Base-by-base conservation (phyloP, 2,329 filamentous ascomycete species). In the Aulographum hederae region DNA sequence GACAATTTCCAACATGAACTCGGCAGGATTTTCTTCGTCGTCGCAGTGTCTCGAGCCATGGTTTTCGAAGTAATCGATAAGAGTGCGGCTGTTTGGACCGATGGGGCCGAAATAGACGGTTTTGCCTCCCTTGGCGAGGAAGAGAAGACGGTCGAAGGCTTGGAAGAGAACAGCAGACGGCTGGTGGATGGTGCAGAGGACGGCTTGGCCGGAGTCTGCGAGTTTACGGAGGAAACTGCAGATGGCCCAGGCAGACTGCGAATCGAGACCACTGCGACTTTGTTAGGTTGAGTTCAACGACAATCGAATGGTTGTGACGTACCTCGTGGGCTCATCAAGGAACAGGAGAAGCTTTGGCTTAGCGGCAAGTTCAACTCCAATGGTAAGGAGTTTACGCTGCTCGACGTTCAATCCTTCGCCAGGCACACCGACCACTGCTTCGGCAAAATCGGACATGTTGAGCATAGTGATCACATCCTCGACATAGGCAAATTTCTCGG, bases 271-370 rank as follows among this genome's bases (percentile, higher is more conserved):
- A 16, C 64, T 5, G 69, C 15, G 27, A 28, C 27, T 16, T 28
- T 17, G 16, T 10, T 16, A 28, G 69, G 32, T 52, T 51, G 1
- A 47, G 46, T n/a, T 47, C 50, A 4, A 53, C 38, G 29, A 52
- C 49, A 6, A 50, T 46, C 10, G 8, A 29, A 10, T n/a, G n/a
- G n/a, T n/a, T n/a, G n/a, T 8, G 21, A n/a, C 21, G n/a, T 48
- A 82, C 77, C 38, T 82, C 76, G 11, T 82, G 0, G 77, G 77
- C 48, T 82, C 77, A 38, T 82, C 77, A 11, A 81, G 58, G 60
- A 82, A 82, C 13, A 82, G 61, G 1, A 81, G 60, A 6, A 80
- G 59, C 37, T 75, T 63, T 1, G 76, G 76, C 51, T 77, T 66
- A 0, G 63, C 60, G 11, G 61, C 63, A 30, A 69, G 53, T 39